Evolutionary conservation across 257 asterid species (phyloP), one percentile per base, ranked within the genome.

Genomic region (Cordia subcordata): DNA sequence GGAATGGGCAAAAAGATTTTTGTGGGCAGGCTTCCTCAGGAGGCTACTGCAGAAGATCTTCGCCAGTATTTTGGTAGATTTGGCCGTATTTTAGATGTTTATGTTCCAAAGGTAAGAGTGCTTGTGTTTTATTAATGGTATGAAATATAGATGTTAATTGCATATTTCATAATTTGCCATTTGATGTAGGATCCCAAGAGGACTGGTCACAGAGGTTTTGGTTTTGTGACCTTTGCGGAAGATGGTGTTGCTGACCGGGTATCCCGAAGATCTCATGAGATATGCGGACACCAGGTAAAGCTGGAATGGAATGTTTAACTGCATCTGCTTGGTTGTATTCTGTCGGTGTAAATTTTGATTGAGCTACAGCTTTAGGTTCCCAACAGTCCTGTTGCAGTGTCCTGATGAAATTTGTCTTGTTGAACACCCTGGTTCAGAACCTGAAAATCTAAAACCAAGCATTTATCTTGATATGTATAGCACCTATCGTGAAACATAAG

Each of bases 171-270:
- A 20, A 53, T 53, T 53, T 60, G 57, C 60, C 57, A 23, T 61
- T 72, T 68, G 66, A 64, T 63, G 49, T 76, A 92, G 99, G 99
- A 93, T 65, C 99, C 99, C 42, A 93, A 87, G 84, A 80, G 97
- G 75, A 72, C 90, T 49, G 99, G 99, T 23, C 99, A 93, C 57
- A 81, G 99, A 63, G 99, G 99, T 56, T 93, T 93, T 64, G 99
- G 99, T 74, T 93, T 93, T 65, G 99, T 93, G 22, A 93, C 99
- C 55, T 93, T 93, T 67, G 87, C 91, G 57, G 97, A 93, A 27
- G 99, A 93, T 71, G 97, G 97, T 73, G 96, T 93, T 66, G 99
- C 99, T 15, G 99, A 93, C 53, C 96, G 97, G 52, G 99, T 93
- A 35, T 95, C 95, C 68, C 78, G 97, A 44, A 87, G 97, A 70